phyloP scores from a whole-genome alignment of 345 rosid genomes.

The Euphorbia tirucalli region DNA sequence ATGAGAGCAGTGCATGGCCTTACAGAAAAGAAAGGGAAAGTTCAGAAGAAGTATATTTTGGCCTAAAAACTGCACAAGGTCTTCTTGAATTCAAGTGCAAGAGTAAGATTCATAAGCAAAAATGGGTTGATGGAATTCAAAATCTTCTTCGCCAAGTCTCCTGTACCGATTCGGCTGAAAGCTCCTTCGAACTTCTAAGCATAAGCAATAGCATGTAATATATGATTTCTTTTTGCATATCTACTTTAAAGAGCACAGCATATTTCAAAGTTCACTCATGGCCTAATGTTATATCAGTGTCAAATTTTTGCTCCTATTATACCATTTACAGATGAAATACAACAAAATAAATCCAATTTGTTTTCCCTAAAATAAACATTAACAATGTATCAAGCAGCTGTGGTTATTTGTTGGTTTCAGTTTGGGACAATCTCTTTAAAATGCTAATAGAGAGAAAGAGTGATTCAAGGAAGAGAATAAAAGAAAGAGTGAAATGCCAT shows the following conservation, averaged over 20 bases:
- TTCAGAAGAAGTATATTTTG: constrained; percentile 73
- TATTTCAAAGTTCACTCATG: neutral
- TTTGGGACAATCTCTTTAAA: too few relatives aligned
- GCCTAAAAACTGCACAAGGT: constrained; percentile 90
- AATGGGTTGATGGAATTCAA: constrained; percentile 77
- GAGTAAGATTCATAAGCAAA: constrained; percentile 76
- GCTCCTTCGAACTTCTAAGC: constrained; percentile 52
- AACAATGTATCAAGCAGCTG: too few relatives aligned
- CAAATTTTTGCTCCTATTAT: neutral
- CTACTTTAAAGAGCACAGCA: neutral
- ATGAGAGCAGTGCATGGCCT: constrained; percentile 85
- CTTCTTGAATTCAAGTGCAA: constrained; percentile 90
- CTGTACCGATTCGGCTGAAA: constrained; percentile 45
- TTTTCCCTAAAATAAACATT: neutral
- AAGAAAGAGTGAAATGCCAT: neutral
- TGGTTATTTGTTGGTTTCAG: too few relatives aligned
- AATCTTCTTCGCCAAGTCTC: constrained; percentile 66
- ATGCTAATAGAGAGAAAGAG: too few relatives aligned
- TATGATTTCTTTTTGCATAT: constrained; percentile 21
- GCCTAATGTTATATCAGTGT: neutral
- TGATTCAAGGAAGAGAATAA: too few relatives aligned
- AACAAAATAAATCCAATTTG: constrained; percentile 1
- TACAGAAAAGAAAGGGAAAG: constrained; percentile 74
- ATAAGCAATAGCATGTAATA: constrained; percentile 37
- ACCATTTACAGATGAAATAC: neutral